phyloP scores from a whole-genome alignment of 2,329 filamentous ascomycete species.

The Grosmannia serpens region DNA sequence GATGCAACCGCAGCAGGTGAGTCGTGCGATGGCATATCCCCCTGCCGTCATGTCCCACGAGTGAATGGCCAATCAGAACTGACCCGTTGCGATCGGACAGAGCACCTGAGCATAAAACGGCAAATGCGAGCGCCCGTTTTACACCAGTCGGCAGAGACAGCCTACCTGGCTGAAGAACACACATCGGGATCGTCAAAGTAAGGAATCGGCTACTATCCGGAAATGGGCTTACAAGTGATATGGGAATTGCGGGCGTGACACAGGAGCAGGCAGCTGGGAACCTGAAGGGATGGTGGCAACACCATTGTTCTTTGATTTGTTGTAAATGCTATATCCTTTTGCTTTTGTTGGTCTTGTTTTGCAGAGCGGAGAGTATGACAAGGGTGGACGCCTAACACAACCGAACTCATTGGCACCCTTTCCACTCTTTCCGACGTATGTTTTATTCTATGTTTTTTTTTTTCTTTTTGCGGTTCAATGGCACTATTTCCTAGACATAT shows the following conservation, averaged over 20 bases:
- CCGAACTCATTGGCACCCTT: neutral
- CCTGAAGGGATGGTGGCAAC: neutral
- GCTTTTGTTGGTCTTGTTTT: neutral
- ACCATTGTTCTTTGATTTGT: neutral
- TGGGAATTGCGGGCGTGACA: neutral
- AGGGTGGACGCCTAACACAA: neutral
- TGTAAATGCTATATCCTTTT: constrained; percentile 1
- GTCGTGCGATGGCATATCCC: constrained; percentile 16
- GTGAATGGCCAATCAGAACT: neutral
- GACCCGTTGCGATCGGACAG: neutral
- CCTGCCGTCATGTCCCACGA: neutral
- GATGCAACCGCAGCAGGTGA: constrained; percentile 75
- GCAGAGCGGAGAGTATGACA: neutral
- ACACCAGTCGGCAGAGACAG: neutral
- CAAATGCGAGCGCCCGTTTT: neutral
- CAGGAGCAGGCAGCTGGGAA: neutral
- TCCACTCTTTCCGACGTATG: neutral
- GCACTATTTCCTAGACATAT: neutral
- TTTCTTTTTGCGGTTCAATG: neutral
- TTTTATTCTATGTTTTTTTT: neutral
- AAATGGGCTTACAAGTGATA: neutral
- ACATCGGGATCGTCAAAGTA: neutral
- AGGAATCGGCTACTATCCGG: neutral
- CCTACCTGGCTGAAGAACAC: neutral
- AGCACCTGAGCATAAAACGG: neutral